phyloP scores from a whole-genome alignment of 1,284 basidiomycete species.

The Cryptococcus wingfieldii region DNA sequence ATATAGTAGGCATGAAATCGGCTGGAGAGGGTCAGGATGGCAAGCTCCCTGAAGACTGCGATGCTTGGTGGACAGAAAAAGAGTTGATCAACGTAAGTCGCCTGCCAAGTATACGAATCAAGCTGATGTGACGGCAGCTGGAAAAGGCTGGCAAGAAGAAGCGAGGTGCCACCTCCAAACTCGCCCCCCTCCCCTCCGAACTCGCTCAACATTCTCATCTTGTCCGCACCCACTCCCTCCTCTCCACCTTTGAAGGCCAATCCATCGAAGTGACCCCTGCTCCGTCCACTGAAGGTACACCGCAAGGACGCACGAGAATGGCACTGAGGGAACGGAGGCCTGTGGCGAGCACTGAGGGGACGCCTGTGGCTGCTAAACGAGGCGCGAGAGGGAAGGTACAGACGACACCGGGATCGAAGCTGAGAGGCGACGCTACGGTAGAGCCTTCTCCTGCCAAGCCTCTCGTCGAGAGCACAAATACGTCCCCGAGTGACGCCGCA shows the following conservation, averaged over 20 bases:
- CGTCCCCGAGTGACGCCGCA: background rate
- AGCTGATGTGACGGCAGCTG: constrained; percentile 52
- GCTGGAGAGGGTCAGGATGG: constrained; percentile 25
- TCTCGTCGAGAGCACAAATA: background rate
- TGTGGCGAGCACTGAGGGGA: constrained; percentile 6
- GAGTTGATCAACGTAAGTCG: constrained; percentile 61
- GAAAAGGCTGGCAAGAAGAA: constrained; percentile 61
- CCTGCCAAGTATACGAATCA: background rate
- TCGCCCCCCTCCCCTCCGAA: constrained; percentile 52
- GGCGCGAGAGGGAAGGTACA: constrained; percentile 2
- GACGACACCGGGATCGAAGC: background rate
- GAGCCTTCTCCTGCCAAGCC: background rate
- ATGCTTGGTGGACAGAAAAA: constrained; percentile 65
- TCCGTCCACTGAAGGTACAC: constrained; percentile 19
- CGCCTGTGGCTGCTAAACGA: constrained; percentile 4
- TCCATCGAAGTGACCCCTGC: constrained; percentile 1
- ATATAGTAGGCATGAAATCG: constrained; percentile 62
- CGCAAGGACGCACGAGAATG: constrained; percentile 50
- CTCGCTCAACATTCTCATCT: constrained; percentile 58
- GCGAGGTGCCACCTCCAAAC: constrained; percentile 47
- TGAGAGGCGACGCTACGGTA: background rate
- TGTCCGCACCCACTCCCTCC: constrained; percentile 52
- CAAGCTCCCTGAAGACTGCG: constrained; percentile 40
- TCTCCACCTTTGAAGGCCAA: constrained; percentile 50
- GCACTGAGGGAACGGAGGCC: constrained; percentile 60